Evolutionary conservation across 176 grass and related monocot genomes (phyloP), one percentile per base, ranked within the genome.

Genomic region (barley (Hordeum vulgare)): DNA sequence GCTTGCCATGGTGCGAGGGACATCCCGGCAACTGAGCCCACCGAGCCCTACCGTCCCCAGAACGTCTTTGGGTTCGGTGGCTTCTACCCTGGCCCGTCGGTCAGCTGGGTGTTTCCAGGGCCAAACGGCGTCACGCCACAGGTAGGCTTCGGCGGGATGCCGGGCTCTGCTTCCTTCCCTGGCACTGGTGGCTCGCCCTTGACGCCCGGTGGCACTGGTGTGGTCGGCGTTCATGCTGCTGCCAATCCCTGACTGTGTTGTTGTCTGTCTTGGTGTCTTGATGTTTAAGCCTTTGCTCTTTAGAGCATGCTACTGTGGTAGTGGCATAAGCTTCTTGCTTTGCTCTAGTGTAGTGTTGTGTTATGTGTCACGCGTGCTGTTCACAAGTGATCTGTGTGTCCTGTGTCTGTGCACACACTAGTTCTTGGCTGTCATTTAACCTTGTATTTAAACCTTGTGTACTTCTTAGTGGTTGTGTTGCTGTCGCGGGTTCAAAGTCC

Each of bases 21-120:
- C 76, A 26, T 87, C 66, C 89, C 66, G 9, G 67, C 74, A 29
- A 37, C 27, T 2, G 84, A 83, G 74, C 58, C 89, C n/a, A n/a
- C n/a, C 28, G 75, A 76, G 76, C 53, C 89, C 3, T 83, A 87
- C 67, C 68, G 61, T 31, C 89, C 89, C 9, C 76, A 87, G 76
- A 87, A 90, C 39, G 88, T 86, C 42, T 86, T 86, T 27, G 88
- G 88, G 57, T 90, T 74, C 11, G 88, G 83, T 67, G 88, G 88
- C 21, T 86, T 90, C 79, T 90, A 86, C 79, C 88, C 79, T 3
- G 88, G 83, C 21, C 88, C 79, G 2, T 25, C 63, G 23, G 39
- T 90, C 65, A 82, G 14, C 79, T 81, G 88, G 83, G 83, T 86
- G 7, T 90, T 90, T 58, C 88, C 83, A 8, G 88, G 83, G 15